A percentile compares a stretch with the other conserved stretches of the same genome.
These are phyloP conservation scores for Yamadazyma mexicana DNA, from an alignment of 1,139 yeast genomes.

Conservation along the genomic window DNA sequence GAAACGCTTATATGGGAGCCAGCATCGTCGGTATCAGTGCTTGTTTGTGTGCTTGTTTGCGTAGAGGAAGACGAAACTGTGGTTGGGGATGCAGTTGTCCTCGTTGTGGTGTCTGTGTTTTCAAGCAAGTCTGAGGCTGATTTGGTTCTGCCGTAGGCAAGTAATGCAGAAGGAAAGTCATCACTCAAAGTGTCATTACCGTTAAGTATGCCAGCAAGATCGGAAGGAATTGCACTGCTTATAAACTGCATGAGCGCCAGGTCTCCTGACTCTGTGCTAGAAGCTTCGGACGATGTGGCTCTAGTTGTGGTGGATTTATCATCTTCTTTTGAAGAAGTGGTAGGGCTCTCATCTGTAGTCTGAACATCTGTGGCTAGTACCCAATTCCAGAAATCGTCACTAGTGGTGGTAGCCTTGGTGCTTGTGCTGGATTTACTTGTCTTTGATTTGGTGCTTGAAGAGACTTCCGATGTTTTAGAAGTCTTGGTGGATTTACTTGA, in stretches of 20 bases:
- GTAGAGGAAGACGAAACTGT: not conserved
- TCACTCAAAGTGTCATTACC: not conserved
- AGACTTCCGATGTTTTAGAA: not conserved
- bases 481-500: not conserved
- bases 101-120: constrained; percentile 4
- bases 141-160: constrained; percentile 10
- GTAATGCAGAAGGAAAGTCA: constrained; percentile 9
- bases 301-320: too few relatives aligned
- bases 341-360: too few relatives aligned
- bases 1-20: not conserved
- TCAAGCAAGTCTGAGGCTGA: constrained; percentile 6
- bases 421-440: not conserved
- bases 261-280: not conserved
- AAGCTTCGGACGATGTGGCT: too few relatives aligned
- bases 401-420: too few relatives aligned
- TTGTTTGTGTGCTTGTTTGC: constrained; percentile 2
- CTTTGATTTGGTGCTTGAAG: not conserved
- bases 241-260: not conserved
- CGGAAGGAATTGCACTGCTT: not conserved
- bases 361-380: too few relatives aligned
- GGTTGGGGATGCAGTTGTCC: not conserved
- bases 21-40: constrained; percentile 11
- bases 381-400: too few relatives aligned
- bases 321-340: too few relatives aligned
- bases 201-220: not conserved